Conservation (phyloP, 2,329 filamentous ascomycete species). For the Knufia petricola region DNA sequence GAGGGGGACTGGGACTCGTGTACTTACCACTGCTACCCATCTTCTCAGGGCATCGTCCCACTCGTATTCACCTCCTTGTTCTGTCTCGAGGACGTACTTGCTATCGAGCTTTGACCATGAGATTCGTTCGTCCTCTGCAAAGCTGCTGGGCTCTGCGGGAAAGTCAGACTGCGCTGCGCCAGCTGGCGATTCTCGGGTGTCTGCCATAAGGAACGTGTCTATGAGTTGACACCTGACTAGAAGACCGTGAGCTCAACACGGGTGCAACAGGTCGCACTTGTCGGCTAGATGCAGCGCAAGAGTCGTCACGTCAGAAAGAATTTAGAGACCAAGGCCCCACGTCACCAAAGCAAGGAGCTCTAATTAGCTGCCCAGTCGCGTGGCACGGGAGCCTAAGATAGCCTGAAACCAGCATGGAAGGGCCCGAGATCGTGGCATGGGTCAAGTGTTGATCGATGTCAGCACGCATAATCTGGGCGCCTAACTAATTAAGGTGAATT, state of each 20-base stretch:
- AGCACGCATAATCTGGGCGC: background rate
- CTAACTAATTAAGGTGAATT: background rate
- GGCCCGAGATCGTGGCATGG: background rate
- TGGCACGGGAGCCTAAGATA: background rate
- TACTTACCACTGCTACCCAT: slow-evolving; percentile 60
- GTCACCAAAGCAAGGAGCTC: too few species aligned
- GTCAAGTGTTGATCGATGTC: background rate
- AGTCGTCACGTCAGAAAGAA: too few species aligned
- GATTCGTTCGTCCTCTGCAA: slow-evolving; percentile 70
- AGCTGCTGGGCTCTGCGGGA: slow-evolving; percentile 52
- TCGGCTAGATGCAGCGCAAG: too few species aligned
- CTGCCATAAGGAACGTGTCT: background rate
- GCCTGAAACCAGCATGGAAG: background rate
- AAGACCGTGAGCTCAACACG: background rate
- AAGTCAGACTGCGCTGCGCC: slow-evolving; percentile 28
- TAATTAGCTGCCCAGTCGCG: too few species aligned
- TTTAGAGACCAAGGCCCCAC: too few species aligned
- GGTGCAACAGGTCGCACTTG: too few species aligned
- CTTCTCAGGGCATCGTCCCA: slow-evolving; percentile 61
- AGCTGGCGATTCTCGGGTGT: background rate
- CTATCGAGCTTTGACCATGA: slow-evolving; percentile 75
- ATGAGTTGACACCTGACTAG: background rate
- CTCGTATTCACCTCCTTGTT: slow-evolving; percentile 75
- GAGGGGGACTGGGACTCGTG: slow-evolving; percentile 12
- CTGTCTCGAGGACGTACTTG: slow-evolving; percentile 75